A percentile compares a stretch with the other conserved stretches of the same genome.
Evolutionary conservation across 2,329 filamentous ascomycete genomes (phyloP).

Genomic region (Xylariaceae sp.): DNA sequence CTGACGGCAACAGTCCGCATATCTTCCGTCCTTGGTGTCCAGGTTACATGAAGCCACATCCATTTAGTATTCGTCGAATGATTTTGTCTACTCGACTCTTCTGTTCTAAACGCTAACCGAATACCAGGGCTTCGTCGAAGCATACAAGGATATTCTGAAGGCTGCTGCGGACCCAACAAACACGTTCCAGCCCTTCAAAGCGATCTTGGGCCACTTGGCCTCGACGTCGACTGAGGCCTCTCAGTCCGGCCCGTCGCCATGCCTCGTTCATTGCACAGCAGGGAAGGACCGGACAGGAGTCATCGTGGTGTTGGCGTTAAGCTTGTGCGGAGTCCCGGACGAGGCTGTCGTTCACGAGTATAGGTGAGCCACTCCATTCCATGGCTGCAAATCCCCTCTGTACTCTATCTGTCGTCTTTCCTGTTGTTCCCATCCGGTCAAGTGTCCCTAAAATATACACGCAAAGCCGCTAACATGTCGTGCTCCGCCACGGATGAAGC

Average conservation of each 20-base stretch:
- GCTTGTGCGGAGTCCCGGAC: conserved; percentile 51
- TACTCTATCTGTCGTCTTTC: too few species aligned
- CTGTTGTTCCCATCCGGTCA: neutral
- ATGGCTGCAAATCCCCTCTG: neutral
- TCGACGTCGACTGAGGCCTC: conserved; percentile 13
- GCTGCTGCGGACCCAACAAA: conserved; percentile 39
- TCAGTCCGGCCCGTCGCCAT: conserved; percentile 38
- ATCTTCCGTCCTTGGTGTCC: too few species aligned
- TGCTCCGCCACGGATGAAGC: conserved; percentile 18
- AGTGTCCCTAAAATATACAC: neutral
- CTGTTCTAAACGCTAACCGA: conserved; percentile 4
- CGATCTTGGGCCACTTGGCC: conserved; percentile 51
- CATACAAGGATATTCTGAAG: conserved; percentile 57
- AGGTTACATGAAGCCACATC: too few species aligned
- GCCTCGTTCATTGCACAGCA: conserved; percentile 59
- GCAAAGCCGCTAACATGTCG: conserved; percentile 2
- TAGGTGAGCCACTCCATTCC: conserved; percentile 8
- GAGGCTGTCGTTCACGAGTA: conserved; percentile 48
- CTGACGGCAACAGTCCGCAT: too few species aligned
- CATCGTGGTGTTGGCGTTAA: conserved; percentile 54
- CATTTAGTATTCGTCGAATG: too few species aligned
- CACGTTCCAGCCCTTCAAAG: conserved; percentile 50
- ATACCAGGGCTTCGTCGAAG: conserved; percentile 53
- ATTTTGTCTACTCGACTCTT: too few species aligned
- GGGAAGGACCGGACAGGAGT: conserved; percentile 67